Percentiles rank a stretch among this genome's conserved stretches.
These are phyloP conservation scores for Salix dunnii DNA, from an alignment of 345 rosid species.

Conservation along the genomic window DNA sequence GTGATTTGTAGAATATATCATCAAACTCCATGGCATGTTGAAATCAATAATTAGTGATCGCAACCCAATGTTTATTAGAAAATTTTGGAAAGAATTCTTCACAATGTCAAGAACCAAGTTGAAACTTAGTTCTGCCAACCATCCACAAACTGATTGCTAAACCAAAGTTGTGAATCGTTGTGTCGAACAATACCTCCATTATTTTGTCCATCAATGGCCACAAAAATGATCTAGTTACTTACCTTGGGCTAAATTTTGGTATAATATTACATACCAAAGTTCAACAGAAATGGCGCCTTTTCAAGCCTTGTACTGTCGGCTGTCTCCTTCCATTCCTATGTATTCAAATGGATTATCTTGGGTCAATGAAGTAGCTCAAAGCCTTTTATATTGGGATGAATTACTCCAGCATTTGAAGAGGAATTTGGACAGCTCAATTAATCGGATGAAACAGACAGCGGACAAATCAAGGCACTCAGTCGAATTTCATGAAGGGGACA, in stretches of 20 bases:
- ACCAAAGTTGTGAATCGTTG: not conserved
- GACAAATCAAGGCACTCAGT: not conserved
- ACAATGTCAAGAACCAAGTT: not conserved
- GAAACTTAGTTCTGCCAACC: not conserved
- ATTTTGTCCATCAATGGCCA: not conserved
- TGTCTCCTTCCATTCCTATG: not conserved
- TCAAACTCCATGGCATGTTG: not conserved
- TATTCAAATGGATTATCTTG: not conserved
- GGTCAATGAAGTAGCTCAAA: too few relatives aligned
- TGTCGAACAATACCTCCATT: not conserved
- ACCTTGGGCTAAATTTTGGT: not conserved
- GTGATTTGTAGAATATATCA: accelerated
- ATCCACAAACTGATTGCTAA: not conserved
- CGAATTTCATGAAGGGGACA: not conserved
- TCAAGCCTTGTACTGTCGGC: not conserved
- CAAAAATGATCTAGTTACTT: not conserved
- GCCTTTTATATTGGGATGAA: not conserved
- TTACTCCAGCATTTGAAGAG: not conserved
- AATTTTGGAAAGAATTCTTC: not conserved
- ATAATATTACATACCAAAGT: not conserved
- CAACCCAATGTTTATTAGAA: not conserved
- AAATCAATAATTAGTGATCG: not conserved
- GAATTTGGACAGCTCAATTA: too few relatives aligned
- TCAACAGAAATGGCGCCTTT: not conserved
- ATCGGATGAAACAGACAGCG: too few relatives aligned